These are phyloP conservation scores for Nicotiana tomentosiformis DNA, from an alignment of 257 asterid species.

Conservation along the genomic window DNA sequence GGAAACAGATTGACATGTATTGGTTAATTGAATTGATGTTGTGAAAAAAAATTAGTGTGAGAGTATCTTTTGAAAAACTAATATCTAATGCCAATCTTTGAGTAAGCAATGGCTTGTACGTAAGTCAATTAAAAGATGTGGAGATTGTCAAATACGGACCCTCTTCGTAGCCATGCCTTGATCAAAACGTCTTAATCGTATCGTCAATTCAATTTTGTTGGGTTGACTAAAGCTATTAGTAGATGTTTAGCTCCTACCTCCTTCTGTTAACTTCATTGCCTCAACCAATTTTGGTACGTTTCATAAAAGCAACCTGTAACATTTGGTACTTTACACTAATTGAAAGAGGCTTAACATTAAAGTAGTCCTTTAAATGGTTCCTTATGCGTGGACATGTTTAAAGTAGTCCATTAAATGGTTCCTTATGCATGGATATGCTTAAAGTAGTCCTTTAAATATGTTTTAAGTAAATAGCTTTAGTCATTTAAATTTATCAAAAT, in stretches of 20 bases:
- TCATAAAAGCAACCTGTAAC: not conserved
- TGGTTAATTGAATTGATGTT: too few species aligned
- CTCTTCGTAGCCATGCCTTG: not conserved
- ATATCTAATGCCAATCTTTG: not conserved
- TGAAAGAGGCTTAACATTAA: not conserved
- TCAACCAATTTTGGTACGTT: not conserved
- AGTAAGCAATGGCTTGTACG: not conserved
- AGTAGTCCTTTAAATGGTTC: too few species aligned
- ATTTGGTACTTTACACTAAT: not conserved
- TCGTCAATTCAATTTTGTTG: not conserved
- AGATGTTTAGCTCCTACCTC: not conserved
- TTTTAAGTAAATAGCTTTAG: too few species aligned
- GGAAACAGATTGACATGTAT: too few species aligned
- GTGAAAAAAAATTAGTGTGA: too few species aligned
- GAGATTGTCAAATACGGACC: not conserved
- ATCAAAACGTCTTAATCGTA: not conserved
- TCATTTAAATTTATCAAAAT: too few species aligned
- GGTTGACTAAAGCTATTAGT: not conserved
- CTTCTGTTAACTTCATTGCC: not conserved
- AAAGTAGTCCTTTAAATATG: too few species aligned
- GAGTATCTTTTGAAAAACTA: not conserved
- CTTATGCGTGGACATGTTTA: too few species aligned
- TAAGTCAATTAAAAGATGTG: not conserved
- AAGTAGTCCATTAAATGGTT: too few species aligned
- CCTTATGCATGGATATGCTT: too few species aligned